Evolutionary conservation across 441 rosid genomes (phyloP).

Genomic region (Daphne laureola): DNA sequence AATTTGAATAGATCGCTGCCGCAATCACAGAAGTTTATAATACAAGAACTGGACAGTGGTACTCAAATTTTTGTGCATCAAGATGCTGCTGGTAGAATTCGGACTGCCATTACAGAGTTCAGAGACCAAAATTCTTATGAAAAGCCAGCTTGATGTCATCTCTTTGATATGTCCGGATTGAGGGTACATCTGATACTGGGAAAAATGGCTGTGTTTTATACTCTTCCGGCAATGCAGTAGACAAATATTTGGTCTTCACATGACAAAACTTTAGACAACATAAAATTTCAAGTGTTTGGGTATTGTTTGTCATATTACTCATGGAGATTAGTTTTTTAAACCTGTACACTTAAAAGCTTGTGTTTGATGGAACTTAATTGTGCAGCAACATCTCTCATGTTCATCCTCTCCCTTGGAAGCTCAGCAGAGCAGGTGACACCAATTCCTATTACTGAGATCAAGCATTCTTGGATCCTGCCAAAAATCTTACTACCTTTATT

Average conservation of each 20-base stretch:
- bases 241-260: too few species aligned
- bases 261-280: too few species aligned
- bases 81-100: constrained; percentile 56
- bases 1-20: constrained; percentile 57
- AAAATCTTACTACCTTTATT: constrained; percentile 3
- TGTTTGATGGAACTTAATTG: constrained; percentile 12
- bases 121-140: constrained; percentile 84
- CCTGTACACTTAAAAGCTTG: too few species aligned
- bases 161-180: too few species aligned
- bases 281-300: too few species aligned
- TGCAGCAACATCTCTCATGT: constrained; percentile 31
- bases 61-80: constrained; percentile 83
- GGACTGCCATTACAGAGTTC: constrained; percentile 58
- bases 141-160: constrained; percentile 49
- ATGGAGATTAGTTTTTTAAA: too few species aligned
- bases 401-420: constrained; percentile 29
- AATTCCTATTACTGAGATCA: constrained; percentile 26
- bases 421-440: constrained; percentile 31
- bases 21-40: constrained; percentile 73
- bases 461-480: constrained; percentile 10
- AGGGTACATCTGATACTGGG: too few species aligned
- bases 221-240: too few species aligned
- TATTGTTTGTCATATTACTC: too few species aligned
- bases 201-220: too few species aligned
- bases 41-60: constrained; percentile 45